phyloP scores from a whole-genome alignment of 2,329 filamentous ascomycete species.

The Gnomoniopsis sp. region DNA sequence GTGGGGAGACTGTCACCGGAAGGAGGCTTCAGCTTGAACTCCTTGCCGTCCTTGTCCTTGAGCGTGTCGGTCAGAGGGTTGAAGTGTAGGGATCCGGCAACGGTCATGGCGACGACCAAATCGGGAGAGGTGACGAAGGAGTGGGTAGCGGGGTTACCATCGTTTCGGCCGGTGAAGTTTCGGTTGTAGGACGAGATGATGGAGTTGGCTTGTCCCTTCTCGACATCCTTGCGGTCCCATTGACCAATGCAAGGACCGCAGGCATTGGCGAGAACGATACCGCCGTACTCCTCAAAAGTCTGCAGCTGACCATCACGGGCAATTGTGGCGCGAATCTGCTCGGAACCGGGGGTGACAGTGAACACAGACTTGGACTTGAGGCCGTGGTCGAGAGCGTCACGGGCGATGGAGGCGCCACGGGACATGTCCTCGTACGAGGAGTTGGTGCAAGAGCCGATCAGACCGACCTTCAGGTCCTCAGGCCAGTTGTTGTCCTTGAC shows the following conservation, averaged over 20 bases:
- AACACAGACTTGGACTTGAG: constrained; percentile 92
- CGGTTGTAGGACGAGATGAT: constrained; percentile 99
- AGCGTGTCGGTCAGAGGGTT: constrained; percentile 91
- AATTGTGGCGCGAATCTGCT: constrained; percentile 94
- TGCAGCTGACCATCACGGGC: constrained; percentile 85
- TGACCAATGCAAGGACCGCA: constrained; percentile 92
- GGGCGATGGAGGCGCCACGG: constrained; percentile 85
- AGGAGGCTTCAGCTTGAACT: constrained; percentile 83
- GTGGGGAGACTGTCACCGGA: constrained; percentile 76
- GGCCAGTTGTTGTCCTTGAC: constrained; percentile 96
- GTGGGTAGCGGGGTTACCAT: constrained; percentile 41
- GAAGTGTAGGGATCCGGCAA: constrained; percentile 60
- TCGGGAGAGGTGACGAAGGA: constrained; percentile 47
- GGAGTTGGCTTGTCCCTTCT: constrained; percentile 94
- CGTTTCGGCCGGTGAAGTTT: constrained; percentile 98
- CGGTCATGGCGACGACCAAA: constrained; percentile 39
- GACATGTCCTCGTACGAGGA: constrained; percentile 84
- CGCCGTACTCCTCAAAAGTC: constrained; percentile 95
- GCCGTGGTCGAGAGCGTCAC: constrained; percentile 86
- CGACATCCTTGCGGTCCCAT: constrained; percentile 90
- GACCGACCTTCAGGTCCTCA: constrained; percentile 90
- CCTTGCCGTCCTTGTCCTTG: constrained; percentile 93
- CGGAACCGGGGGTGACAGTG: constrained; percentile 92
- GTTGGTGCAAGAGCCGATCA: constrained; percentile 99
- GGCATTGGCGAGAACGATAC: constrained; percentile 90